phyloP scores from a whole-genome alignment of 305 asterid species.

The Ruellia speciosa region DNA sequence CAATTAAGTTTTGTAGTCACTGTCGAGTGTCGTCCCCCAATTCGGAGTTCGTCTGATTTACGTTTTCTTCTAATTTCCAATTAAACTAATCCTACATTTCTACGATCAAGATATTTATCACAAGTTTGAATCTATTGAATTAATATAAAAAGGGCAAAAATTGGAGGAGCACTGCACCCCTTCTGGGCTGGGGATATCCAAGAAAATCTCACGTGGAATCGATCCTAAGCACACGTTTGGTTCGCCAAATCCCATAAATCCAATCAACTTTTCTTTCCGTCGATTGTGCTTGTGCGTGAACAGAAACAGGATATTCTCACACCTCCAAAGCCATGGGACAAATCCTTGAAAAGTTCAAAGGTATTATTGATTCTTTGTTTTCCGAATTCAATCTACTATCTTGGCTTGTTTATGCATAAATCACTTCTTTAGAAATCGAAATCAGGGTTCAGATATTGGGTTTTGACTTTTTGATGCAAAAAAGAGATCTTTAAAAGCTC shows the following conservation, averaged over 20 bases:
- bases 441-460: not conserved
- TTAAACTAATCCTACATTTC: no score
- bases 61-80: not conserved
- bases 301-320: slow-evolving; percentile 12
- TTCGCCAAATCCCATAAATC: not conserved
- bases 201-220: slow-evolving; percentile 10
- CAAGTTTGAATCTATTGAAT: no score
- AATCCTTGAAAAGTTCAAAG: slow-evolving; percentile 51
- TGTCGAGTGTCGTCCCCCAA: slow-evolving; percentile 8
- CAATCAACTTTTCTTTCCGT: not conserved
- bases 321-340: slow-evolving; percentile 56
- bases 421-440: no score
- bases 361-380: slow-evolving; percentile 14
- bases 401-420: no score
- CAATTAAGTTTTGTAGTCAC: no score
- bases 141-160: not conserved
- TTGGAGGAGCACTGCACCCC: not conserved
- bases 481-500: not conserved
- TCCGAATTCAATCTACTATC: not conserved
- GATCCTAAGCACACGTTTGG: slow-evolving; percentile 19
- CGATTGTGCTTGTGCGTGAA: not conserved
- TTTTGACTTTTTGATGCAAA: not conserved
- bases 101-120: not conserved
- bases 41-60: slow-evolving; percentile 6
- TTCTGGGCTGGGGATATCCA: not conserved